phyloP scores from a whole-genome alignment of 2,329 filamentous ascomycete genomes.

The Elsinoe ampelina region DNA sequence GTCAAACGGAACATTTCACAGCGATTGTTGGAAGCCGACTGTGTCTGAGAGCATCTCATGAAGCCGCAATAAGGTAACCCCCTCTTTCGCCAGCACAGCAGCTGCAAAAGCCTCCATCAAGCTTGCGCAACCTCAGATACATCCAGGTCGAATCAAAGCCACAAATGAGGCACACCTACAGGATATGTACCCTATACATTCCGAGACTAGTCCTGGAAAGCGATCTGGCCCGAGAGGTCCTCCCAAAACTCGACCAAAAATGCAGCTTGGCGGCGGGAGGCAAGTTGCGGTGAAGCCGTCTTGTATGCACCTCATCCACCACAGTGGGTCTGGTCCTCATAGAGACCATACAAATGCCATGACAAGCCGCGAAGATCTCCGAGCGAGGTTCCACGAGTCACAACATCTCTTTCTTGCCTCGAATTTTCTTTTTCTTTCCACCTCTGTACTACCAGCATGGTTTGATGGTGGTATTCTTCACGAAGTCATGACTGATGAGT shows the following conservation, averaged over 20 bases:
- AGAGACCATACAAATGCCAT: slow-evolving; percentile 10
- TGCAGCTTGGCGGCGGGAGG: slow-evolving; percentile 1
- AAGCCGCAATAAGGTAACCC: no score
- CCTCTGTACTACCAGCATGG: neutral
- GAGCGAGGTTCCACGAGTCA: slow-evolving; percentile 5
- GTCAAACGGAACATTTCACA: no score
- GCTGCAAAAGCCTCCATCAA: neutral
- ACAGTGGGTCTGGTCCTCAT: neutral
- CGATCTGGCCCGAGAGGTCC: slow-evolving; percentile 1
- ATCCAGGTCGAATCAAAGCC: neutral
- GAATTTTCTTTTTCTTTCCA: slow-evolving; percentile 2
- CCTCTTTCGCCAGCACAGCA: neutral
- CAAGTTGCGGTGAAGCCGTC: slow-evolving; percentile 9
- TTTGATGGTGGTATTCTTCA: neutral
- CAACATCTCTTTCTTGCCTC: neutral
- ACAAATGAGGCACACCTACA: slow-evolving; percentile 2
- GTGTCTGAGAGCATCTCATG: no score
- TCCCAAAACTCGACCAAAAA: neutral
- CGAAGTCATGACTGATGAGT: slow-evolving; percentile 8
- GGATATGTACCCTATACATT: slow-evolving; percentile 8
- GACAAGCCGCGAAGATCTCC: neutral
- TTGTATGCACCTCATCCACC: neutral
- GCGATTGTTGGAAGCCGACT: no score
- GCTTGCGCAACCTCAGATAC: neutral
- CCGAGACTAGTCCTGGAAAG: neutral